A percentile compares a stretch with the other conserved stretches of the same genome.
Evolutionary conservation across 2,329 filamentous ascomycete genomes (phyloP).

Genomic region (Botrytis porri): DNA sequence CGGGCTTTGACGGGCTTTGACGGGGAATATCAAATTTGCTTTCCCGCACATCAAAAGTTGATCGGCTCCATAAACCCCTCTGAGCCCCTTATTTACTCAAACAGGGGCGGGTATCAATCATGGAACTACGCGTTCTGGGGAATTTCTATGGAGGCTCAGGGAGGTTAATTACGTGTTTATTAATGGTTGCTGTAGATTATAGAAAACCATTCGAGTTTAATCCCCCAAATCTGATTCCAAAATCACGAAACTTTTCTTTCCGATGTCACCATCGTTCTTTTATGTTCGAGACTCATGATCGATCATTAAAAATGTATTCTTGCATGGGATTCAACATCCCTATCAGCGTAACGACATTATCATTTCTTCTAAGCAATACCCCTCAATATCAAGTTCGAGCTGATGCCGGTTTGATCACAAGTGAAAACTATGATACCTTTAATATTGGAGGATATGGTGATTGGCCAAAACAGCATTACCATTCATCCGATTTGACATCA

Average conservation of each 20-base stretch:
- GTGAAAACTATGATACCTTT: conserved; percentile 1
- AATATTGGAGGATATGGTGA: conserved; percentile 14
- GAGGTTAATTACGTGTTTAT: not conserved
- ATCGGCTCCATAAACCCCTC: not conserved
- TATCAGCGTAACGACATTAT: not conserved
- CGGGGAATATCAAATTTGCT: not conserved
- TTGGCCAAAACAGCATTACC: conserved; percentile 5
- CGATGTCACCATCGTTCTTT: conserved; percentile 16
- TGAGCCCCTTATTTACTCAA: not conserved
- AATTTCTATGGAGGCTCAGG: not conserved
- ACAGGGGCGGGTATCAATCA: not conserved
- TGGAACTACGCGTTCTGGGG: conserved; percentile 3
- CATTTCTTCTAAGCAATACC: not conserved
- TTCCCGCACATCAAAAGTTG: not conserved
- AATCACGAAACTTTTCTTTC: conserved; percentile 14
- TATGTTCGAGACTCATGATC: not conserved
- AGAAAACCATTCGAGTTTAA: not conserved
- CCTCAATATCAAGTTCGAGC: not conserved
- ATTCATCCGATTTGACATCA: conserved; percentile 10
- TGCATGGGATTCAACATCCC: not conserved
- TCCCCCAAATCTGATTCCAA: not conserved
- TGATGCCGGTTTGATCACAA: conserved; percentile 7
- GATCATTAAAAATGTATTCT: not conserved
- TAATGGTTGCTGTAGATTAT: not conserved
- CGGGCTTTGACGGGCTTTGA: not conserved